These are phyloP conservation scores for Didymella pomorum DNA, from an alignment of 2,329 filamentous ascomycete genomes.

Conservation along the genomic window DNA sequence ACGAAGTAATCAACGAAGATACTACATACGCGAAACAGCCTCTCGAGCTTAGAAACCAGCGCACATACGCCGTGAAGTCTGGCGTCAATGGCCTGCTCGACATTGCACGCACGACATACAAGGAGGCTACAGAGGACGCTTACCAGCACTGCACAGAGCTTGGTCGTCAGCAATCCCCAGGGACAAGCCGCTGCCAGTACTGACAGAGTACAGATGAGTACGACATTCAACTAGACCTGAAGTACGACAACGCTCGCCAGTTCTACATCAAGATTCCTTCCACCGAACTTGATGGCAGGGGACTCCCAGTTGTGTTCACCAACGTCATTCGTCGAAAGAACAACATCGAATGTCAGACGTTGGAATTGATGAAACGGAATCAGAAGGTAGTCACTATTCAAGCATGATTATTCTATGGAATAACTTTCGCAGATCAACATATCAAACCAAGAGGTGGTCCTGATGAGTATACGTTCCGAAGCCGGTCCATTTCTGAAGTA, in stretches of 20 bases:
- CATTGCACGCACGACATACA: constrained; percentile 87
- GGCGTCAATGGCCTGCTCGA: constrained; percentile 87
- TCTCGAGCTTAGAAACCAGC: constrained; percentile 86
- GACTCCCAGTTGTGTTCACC: constrained; percentile 74
- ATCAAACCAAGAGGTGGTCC: constrained; percentile 82
- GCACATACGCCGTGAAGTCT: constrained; percentile 88
- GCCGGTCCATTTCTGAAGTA: not conserved
- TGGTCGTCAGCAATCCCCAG: constrained; percentile 60
- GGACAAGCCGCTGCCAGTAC: not conserved
- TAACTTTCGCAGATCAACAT: constrained; percentile 72
- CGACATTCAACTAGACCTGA: constrained; percentile 69
- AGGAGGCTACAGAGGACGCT: constrained; percentile 83
- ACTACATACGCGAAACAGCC: constrained; percentile 79
- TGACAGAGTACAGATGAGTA: constrained; percentile 53
- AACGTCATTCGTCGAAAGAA: constrained; percentile 77
- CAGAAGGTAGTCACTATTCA: constrained; percentile 46
- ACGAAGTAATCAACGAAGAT: constrained; percentile 78
- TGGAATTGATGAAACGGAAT: constrained; percentile 82
- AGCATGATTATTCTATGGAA: not conserved
- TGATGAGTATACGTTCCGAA: constrained; percentile 64
- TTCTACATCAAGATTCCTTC: constrained; percentile 77
- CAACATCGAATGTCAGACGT: constrained; percentile 85
- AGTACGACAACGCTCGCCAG: constrained; percentile 77
- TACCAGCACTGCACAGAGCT: constrained; percentile 74
- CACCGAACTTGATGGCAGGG: constrained; percentile 67